These are phyloP conservation scores for Plectosphaerella sp. DNA, from an alignment of 2,329 filamentous ascomycete species.

Conservation along the genomic window DNA sequence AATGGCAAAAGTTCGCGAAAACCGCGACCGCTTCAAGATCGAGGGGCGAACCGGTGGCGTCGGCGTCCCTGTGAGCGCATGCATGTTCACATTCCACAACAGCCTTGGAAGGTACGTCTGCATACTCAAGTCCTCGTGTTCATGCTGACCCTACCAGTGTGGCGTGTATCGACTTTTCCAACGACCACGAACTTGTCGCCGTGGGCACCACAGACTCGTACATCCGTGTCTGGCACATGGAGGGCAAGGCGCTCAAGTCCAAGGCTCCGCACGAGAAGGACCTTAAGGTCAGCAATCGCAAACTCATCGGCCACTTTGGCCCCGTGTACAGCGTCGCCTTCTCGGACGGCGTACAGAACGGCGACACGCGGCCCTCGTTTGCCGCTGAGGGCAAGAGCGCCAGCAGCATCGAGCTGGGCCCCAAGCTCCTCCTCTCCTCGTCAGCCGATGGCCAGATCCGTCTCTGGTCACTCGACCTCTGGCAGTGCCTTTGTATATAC, in stretches of 20 bases:
- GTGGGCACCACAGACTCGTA: constrained; percentile 91
- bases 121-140: background rate
- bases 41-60: constrained; percentile 79
- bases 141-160: constrained; percentile 48
- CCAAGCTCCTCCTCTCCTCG: constrained; percentile 79
- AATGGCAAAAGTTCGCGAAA: constrained; percentile 89
- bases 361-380: constrained; percentile 41
- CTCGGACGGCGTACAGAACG: constrained; percentile 61
- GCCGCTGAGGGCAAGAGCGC: constrained; percentile 41
- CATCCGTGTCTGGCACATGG: constrained; percentile 88
- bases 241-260: constrained; percentile 75
- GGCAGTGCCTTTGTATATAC: constrained; percentile 90
- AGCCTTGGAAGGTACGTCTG: constrained; percentile 74
- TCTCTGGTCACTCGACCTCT: constrained; percentile 88
- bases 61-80: constrained; percentile 78
- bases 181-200: constrained; percentile 82
- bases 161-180: constrained; percentile 93
- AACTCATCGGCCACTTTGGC: constrained; percentile 85
- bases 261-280: constrained; percentile 56
- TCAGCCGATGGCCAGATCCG: constrained; percentile 86
- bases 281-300: constrained; percentile 56
- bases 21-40: constrained; percentile 86
- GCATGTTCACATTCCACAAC: constrained; percentile 99
- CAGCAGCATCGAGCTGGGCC: constrained; percentile 43
- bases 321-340: constrained; percentile 89